Base-by-base conservation (phyloP, 2,329 filamentous ascomycete species). In the Thelonectria olida region DNA sequence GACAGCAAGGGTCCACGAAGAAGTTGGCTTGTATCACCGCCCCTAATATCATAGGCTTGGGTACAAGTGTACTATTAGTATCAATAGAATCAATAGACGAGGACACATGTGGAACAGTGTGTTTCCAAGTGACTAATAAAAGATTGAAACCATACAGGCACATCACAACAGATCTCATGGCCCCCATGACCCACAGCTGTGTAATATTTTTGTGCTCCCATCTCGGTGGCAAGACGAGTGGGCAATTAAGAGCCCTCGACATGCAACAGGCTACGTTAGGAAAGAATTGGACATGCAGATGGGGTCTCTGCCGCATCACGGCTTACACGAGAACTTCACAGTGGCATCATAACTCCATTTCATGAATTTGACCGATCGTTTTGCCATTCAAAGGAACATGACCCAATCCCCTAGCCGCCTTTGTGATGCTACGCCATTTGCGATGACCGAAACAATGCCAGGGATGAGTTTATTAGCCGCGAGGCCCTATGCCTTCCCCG, bases 391-490 rank as follows among this genome's bases (percentile, higher is more conserved):
- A 73, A 74, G 75, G 74, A 74, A 76, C 73, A 75, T 76, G 75
- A 75, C 74, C 76, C 70, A 74, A 75, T 76, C 73, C 75, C 78
- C 73, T 69, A 76, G 73, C 76, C 78, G 73, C 76, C 77, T 74
- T 74, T 73, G 70, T 74, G 72, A 79, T 78, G 74, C 77, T 80
- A 79, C 78, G 78, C 78, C 77, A 78, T 76, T 76, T 78, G 74
- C 72, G 71, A 78, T 77, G 76, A 80, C 76, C 73, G 73, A 79
- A 78, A 78, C 67, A 78, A 77, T 78, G 75, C 73, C 73, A 75
- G 72, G 72, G 71, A 73, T 69, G 68, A 73, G 68, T 74, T 68
- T 71, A 72, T 74, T 73, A 71, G 70, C 70, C 67, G 66, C 69
- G 70, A 71, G 69, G 68, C 70, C 73, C 68, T 72, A 68, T 72